phyloP scores from a whole-genome alignment of 73 alveolate species.

The Breviolum minutum region DNA sequence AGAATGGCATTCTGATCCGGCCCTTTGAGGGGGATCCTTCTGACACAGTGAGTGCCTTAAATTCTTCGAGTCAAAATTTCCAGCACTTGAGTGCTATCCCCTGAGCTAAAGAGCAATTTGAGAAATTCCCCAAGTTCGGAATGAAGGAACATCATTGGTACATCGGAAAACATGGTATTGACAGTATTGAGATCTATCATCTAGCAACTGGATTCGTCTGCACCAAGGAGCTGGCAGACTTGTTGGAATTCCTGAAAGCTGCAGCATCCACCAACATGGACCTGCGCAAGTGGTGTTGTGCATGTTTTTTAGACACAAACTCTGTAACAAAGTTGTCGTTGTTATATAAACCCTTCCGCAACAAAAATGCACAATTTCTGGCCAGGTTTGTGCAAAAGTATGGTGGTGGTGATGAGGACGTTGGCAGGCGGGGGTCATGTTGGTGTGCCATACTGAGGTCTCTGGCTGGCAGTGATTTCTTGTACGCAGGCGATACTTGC shows the following conservation, averaged over 20 bases:
- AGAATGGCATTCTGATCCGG: slow-evolving; percentile 74
- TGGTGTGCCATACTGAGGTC: not conserved
- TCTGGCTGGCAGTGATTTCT: not conserved
- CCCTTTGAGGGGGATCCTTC: slow-evolving; percentile 79
- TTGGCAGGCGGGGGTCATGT: slow-evolving; percentile 16
- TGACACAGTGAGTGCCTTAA: slow-evolving; percentile 33
- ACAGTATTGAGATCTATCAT: too few species aligned
- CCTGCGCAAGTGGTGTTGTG: slow-evolving; percentile 48
- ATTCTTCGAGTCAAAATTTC: not conserved
- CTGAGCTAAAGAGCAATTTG: too few species aligned
- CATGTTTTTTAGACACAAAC: not conserved
- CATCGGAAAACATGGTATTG: too few species aligned
- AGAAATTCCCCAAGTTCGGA: too few species aligned
- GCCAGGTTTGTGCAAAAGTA: slow-evolving; percentile 83
- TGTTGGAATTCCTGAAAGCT: slow-evolving; percentile 80
- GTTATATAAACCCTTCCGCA: not conserved
- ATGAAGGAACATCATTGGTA: too few species aligned
- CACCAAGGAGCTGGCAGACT: slow-evolving; percentile 76
- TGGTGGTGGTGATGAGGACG: slow-evolving; percentile 81
- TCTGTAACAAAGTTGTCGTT: not conserved
- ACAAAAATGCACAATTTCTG: not conserved
- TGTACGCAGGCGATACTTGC: slow-evolving; percentile 44
- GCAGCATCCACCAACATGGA: slow-evolving; percentile 67
- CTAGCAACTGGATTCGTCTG: too few species aligned
- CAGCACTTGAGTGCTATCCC: not conserved